Evolutionary conservation across 768 basidiomycete genomes (phyloP).

Genomic region (Piloderma croceum): DNA sequence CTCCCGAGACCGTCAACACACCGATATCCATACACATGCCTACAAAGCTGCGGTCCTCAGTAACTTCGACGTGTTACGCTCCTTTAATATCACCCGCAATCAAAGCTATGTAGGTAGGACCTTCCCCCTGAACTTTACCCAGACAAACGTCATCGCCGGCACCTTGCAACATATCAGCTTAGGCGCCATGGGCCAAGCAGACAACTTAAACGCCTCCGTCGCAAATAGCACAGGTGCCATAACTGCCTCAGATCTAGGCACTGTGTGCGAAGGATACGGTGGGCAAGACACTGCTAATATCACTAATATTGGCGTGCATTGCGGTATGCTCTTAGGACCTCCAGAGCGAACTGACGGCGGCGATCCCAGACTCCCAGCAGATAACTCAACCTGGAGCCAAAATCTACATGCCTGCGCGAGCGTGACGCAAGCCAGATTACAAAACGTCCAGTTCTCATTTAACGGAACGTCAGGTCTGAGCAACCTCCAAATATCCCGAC

Average conservation of each 20-base stretch:
- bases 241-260: too few relatives aligned
- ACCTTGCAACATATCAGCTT: conserved; percentile 2
- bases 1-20: conserved; percentile 16
- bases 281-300: conserved; percentile 15
- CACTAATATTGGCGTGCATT: conserved; percentile 18
- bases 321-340: conserved; percentile 14
- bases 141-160: conserved; percentile 4
- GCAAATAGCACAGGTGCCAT: too few relatives aligned
- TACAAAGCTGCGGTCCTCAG: conserved; percentile 19
- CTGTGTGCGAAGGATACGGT: conserved; percentile 15
- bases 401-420: conserved; percentile 15
- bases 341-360: conserved; percentile 18
- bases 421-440: conserved; percentile 11
- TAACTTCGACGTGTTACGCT: conserved; percentile 11
- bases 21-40: conserved; percentile 15
- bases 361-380: conserved; percentile 7
- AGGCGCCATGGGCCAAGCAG: conserved; percentile 1
- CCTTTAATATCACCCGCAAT: conserved; percentile 14
- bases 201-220: too few relatives aligned
- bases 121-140: conserved; percentile 6
- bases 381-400: conserved; percentile 20
- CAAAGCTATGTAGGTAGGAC: conserved; percentile 9
- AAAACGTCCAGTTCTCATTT: too few relatives aligned
- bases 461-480: too few relatives aligned
- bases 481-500: too few relatives aligned